Conservation (phyloP, 495 filamentous ascomycete species). For the Aspergillus ostianus region DNA sequence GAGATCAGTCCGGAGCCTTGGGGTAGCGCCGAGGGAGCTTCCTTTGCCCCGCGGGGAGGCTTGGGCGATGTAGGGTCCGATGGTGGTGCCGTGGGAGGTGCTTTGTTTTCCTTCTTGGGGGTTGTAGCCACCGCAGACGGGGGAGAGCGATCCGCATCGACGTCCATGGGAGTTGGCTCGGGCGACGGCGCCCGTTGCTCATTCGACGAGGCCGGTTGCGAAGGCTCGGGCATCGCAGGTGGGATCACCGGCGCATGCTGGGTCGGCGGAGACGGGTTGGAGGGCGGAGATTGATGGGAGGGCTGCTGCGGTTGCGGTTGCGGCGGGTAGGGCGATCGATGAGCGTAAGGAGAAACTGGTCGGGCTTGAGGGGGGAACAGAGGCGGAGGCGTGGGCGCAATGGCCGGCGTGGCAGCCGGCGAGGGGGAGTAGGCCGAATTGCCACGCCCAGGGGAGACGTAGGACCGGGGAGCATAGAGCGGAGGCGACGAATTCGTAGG, state of each 20-base stretch:
- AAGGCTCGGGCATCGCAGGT: conserved; percentile 7
- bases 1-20: conserved; percentile 68
- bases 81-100: conserved; percentile 45
- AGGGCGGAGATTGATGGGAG: conserved; percentile 24
- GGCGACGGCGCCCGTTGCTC: conserved; percentile 14
- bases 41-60: conserved; percentile 50
- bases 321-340: conserved; percentile 33
- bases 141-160: conserved; percentile 32
- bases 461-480: conserved; percentile 29
- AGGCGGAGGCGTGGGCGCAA: conserved; percentile 24
- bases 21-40: conserved; percentile 55
- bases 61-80: conserved; percentile 63
- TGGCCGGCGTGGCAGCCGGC: conserved; percentile 27
- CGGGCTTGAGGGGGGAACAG: conserved; percentile 27
- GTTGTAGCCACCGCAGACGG: conserved; percentile 15
- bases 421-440: conserved; percentile 28
- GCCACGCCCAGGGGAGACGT: conserved; percentile 34
- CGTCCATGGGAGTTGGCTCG: conserved; percentile 37
- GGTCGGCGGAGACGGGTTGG: conserved; percentile 19
- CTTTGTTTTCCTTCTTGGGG: conserved; percentile 38
- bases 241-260: conserved; percentile 19
- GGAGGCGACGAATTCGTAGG: conserved; percentile 45
- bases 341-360: conserved; percentile 23
- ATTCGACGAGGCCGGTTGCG: conserved; percentile 10
- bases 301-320: conserved; percentile 20